Evolutionary conservation across 495 filamentous ascomycete genomes (phyloP), one percentile per base, ranked within the genome.

Genomic region (Sabuloglossum arenarium): DNA sequence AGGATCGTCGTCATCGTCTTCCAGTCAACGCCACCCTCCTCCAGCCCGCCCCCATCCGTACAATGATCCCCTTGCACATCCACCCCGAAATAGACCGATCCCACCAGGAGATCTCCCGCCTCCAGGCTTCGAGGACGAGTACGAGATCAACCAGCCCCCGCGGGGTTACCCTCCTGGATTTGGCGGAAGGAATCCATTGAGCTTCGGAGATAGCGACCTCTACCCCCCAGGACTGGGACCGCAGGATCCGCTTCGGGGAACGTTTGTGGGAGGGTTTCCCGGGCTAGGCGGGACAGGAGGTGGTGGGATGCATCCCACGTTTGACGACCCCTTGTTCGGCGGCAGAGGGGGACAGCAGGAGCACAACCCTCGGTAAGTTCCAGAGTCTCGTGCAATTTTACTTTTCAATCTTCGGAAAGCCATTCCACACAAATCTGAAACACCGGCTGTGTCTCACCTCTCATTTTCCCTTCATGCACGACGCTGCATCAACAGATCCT

Each of bases 291-390:
- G 66, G 37, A 68, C 69, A 2, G 68, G 79, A 0, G 76, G 75
- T 4, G 79, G 81, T 43, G 91, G 91, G 1, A 97, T 97, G 91
- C 85, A 96, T 68, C 91, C 91, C 0, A 93, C 87, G 0, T 89
- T 94, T 62, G 87, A 96, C 63, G 91, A 97, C 66, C 88, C 86
- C 28, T 66, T 96, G 61, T 96, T 96, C 66, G 77, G 75, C 34
- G 86, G 85, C 0, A 64, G 65, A 11, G 72, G 70, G 19, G 73
- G 73, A 10, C 68, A 66, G 30, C 69, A 69, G 27, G 72, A 63
- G 37, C 12, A 30, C 1, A n/a, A 55, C n/a, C 27, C 28, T 37
- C 21, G 27, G 14, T 30, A 27, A 39, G 28, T 31, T 3, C 28
- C 56, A 23, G 24, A 30, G 19, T 24, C 5, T 30, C 27, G 2